Conservation (phyloP, 164 flowering plant species). For the Aristolochia fimbriata region DNA sequence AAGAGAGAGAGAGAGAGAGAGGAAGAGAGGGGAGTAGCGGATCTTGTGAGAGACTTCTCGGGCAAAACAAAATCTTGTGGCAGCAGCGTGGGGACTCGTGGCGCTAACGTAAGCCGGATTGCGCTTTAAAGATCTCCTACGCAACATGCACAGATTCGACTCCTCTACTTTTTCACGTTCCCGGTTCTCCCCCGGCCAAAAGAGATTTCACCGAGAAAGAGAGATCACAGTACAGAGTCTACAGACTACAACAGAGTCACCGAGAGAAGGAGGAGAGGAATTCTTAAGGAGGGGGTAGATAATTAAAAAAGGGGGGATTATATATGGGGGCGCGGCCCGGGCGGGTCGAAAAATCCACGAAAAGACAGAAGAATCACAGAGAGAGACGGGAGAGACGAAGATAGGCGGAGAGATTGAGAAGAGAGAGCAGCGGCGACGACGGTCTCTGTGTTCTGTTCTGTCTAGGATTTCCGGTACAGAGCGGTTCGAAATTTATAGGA, state of each 20-base stretch:
- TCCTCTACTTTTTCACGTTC: slow-evolving; percentile 4
- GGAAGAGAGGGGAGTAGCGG: slow-evolving; percentile 9
- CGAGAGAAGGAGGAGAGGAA: no score
- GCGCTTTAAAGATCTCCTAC: slow-evolving; percentile 48
- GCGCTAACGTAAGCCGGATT: slow-evolving; percentile 50
- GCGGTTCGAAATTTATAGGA: neutral
- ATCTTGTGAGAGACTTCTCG: slow-evolving; percentile 3
- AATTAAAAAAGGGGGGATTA: no score
- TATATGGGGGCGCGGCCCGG: no score
- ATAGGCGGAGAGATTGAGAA: no score
- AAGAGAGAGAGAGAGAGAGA: neutral
- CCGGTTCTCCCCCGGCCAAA: no score
- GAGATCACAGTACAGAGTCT: no score
- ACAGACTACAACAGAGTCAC: no score
- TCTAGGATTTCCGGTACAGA: neutral
- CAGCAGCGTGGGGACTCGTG: slow-evolving; percentile 26
- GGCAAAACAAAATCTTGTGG: slow-evolving; percentile 30
- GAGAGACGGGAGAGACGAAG: neutral
- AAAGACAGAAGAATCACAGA: no score
- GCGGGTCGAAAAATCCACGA: no score
- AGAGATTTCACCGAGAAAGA: no score
- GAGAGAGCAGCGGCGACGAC: slow-evolving; percentile 4
- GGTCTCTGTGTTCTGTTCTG: neutral
- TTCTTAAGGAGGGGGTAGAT: no score
- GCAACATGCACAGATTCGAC: slow-evolving; percentile 45